Percentiles rank a stretch among this genome's conserved stretches.
These are phyloP conservation scores for Torulaspora quercuum DNA, from an alignment of 805 yeast species.

Conservation along the genomic window DNA sequence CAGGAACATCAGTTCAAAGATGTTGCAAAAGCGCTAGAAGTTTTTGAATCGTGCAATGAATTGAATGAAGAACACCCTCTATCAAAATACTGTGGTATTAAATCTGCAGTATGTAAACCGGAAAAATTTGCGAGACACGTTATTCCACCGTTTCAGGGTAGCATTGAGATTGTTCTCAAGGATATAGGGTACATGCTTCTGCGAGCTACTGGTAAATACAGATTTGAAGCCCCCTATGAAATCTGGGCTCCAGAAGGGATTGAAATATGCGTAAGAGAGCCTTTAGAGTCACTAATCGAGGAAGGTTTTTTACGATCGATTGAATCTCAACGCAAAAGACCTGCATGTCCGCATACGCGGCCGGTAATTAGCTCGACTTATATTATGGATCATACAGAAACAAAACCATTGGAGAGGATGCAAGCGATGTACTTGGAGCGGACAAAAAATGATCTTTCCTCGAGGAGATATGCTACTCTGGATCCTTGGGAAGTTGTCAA, in stretches of 20 bases:
- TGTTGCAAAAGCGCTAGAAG: constrained; percentile 36
- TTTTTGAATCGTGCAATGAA: constrained; percentile 22
- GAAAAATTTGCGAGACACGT: constrained; percentile 43
- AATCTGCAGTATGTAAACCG: constrained; percentile 13
- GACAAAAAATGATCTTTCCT: constrained; percentile 24
- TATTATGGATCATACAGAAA: constrained; percentile 25
- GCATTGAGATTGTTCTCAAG: constrained; percentile 60
- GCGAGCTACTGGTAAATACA: constrained; percentile 52
- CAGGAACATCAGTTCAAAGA: constrained; percentile 36
- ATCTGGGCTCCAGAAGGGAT: constrained; percentile 56
- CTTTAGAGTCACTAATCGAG: constrained; percentile 38
- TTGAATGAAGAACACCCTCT: constrained; percentile 33
- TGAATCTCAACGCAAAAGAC: constrained; percentile 32
- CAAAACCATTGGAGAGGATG: constrained; percentile 24
- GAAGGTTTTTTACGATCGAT: constrained; percentile 36
- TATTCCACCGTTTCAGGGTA: constrained; percentile 69
- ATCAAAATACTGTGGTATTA: constrained; percentile 32
- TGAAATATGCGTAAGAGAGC: constrained; percentile 51
- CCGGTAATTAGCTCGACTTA: constrained; percentile 31
- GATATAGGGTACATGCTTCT: constrained; percentile 62
- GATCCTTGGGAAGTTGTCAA: constrained; percentile 23
- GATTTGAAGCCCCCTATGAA: constrained; percentile 40
- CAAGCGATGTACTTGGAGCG: constrained; percentile 28
- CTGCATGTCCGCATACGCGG: constrained; percentile 27
- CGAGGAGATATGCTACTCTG: constrained; percentile 19